Percentiles rank a stretch among this genome's conserved stretches.
Conservation (phyloP, 495 filamentous ascomycete species). For the Penicillium herquei region DNA sequence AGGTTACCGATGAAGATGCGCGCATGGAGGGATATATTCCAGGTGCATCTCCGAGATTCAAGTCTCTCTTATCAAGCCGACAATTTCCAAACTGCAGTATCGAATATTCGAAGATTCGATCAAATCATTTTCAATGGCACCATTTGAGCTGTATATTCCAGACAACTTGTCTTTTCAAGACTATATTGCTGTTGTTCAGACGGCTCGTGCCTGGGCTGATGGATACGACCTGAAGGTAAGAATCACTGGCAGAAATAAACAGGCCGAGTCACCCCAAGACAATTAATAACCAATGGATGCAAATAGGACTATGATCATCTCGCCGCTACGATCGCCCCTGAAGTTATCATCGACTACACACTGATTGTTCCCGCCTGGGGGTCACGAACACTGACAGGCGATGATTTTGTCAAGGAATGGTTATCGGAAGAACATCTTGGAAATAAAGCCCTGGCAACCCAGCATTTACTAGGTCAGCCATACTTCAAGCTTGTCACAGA, state of each 20-base stretch:
- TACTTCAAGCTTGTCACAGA: slow-evolving; percentile 25
- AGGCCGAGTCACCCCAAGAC: too few relatives aligned
- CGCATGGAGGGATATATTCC: too few relatives aligned
- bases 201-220: slow-evolving; percentile 22
- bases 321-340: not conserved
- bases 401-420: slow-evolving; percentile 24
- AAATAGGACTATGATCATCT: not conserved
- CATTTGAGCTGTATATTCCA: slow-evolving; percentile 26
- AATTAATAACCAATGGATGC: too few relatives aligned
- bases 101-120: too few relatives aligned
- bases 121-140: not conserved
- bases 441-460: slow-evolving; percentile 24
- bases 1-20: too few relatives aligned
- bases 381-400: not conserved
- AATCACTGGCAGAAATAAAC: not conserved
- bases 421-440: slow-evolving; percentile 19
- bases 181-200: slow-evolving; percentile 25
- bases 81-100: too few relatives aligned
- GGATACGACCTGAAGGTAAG: slow-evolving; percentile 28
- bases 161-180: slow-evolving; percentile 23
- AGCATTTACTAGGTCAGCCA: slow-evolving; percentile 26
- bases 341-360: not conserved
- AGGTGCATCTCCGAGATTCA: too few relatives aligned
- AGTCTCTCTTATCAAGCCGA: too few relatives aligned
- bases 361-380: not conserved